Evolutionary conservation across 1,284 basidiomycete genomes (phyloP).

Genomic region (Mycena citricolor): DNA sequence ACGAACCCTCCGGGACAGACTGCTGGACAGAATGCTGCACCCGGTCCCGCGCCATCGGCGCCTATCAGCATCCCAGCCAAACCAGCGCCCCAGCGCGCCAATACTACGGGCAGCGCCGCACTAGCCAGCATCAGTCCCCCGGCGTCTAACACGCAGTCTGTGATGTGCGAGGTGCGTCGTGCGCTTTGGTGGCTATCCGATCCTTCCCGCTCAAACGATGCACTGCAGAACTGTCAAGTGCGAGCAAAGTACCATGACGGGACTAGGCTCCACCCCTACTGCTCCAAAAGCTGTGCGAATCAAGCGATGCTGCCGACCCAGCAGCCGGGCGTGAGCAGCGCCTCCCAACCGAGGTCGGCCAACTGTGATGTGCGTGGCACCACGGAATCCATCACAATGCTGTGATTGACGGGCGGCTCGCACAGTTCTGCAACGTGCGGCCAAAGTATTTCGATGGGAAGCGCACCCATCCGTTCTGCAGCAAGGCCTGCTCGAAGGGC

Average conservation of each 20-base stretch:
- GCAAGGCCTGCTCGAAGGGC: slow-evolving; percentile 56
- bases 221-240: slow-evolving; percentile 43
- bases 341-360: slow-evolving; percentile 24
- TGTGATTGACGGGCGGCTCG: too few species aligned
- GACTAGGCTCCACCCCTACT: slow-evolving; percentile 43
- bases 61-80: slow-evolving; percentile 29
- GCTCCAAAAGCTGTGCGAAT: slow-evolving; percentile 45
- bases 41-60: slow-evolving; percentile 28
- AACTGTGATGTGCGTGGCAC: slow-evolving; percentile 39
- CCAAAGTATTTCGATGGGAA: slow-evolving; percentile 55
- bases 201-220: neutral
- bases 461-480: slow-evolving; percentile 53
- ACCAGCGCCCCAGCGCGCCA: slow-evolving; percentile 16
- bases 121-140: slow-evolving; percentile 22
- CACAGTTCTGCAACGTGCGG: slow-evolving; percentile 47
- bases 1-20: slow-evolving; percentile 4
- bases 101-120: slow-evolving; percentile 16
- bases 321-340: slow-evolving; percentile 12
- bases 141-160: slow-evolving; percentile 26
- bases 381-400: too few species aligned
- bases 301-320: slow-evolving; percentile 31
- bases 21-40: slow-evolving; percentile 19
- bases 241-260: slow-evolving; percentile 52
- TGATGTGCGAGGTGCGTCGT: slow-evolving; percentile 38
- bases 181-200: neutral